A percentile compares a stretch with the other conserved stretches of the same genome.
phyloP scores from a whole-genome alignment of 352 stramenopile species.

The Peronospora belbahrii region DNA sequence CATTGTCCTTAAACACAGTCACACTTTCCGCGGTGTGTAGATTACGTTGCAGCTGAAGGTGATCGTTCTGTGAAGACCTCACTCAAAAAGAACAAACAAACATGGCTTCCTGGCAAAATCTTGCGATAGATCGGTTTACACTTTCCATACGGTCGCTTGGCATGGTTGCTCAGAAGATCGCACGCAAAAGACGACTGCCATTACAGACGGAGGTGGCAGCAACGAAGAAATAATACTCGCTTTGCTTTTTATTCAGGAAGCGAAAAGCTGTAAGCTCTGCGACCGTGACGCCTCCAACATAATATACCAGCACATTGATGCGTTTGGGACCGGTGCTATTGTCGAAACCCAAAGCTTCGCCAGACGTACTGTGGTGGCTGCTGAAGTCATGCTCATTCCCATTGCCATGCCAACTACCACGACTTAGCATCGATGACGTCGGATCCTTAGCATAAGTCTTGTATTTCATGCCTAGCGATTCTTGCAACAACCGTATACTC shows the following conservation, averaged over 20 bases:
- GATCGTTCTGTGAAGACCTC: too few relatives aligned
- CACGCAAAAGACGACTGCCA: constrained; percentile 50
- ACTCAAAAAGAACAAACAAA: too few relatives aligned
- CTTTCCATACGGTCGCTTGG: too few relatives aligned
- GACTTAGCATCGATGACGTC: constrained; percentile 22
- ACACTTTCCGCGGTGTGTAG: too few relatives aligned
- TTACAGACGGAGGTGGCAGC: constrained; percentile 72
- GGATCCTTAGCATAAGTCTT: constrained; percentile 37
- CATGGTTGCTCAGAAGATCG: constrained; percentile 11
- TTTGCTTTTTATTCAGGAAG: constrained; percentile 63
- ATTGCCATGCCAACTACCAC: constrained; percentile 5
- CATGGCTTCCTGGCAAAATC: too few relatives aligned
- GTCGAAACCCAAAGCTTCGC: constrained; percentile 9
- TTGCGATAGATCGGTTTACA: too few relatives aligned
- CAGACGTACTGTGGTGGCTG: constrained; percentile 16
- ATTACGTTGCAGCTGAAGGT: too few relatives aligned
- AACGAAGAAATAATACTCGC: constrained; percentile 54
- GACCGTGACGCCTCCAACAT: constrained; percentile 75
- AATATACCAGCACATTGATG: constrained; percentile 71
- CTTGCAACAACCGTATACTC: constrained; percentile 73
- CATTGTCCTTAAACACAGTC: too few relatives aligned
- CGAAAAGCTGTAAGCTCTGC: constrained; percentile 73
- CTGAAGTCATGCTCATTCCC: constrained; percentile 14
- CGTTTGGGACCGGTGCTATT: constrained; percentile 7
- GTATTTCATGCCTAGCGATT: constrained; percentile 61